These are phyloP conservation scores for Yamadazyma diospyri DNA, from an alignment of 1,139 yeast species.

Conservation along the genomic window DNA sequence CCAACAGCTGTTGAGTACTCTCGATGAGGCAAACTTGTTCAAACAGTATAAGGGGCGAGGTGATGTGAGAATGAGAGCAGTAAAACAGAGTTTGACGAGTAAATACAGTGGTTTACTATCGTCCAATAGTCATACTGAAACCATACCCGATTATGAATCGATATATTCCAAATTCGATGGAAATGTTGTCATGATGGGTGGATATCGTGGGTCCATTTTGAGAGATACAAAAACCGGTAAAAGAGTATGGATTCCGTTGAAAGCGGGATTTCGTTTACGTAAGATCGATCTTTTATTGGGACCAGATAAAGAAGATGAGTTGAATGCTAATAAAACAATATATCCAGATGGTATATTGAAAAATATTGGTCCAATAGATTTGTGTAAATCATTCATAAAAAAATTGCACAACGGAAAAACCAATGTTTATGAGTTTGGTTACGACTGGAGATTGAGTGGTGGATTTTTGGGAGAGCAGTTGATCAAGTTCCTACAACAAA, in stretches of 20 bases:
- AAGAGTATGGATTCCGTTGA: conserved; percentile 82
- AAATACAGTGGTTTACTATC: conserved; percentile 34
- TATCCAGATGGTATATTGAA: conserved; percentile 76
- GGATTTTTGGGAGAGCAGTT: conserved; percentile 50
- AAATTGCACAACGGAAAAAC: conserved; percentile 60
- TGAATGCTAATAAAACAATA: conserved; percentile 46
- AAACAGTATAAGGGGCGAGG: conserved; percentile 56
- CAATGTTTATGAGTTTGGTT: conserved; percentile 71
- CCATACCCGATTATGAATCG: conserved; percentile 22
- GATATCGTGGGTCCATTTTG: conserved; percentile 82
- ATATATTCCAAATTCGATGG: conserved; percentile 56
- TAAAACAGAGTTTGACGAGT: conserved; percentile 58
- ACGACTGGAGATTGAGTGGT: conserved; percentile 85
- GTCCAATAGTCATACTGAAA: conserved; percentile 22
- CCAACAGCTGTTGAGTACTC: conserved; percentile 56
- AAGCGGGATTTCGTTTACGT: conserved; percentile 75
- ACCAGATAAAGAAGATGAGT: conserved; percentile 62
- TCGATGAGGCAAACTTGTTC: conserved; percentile 63
- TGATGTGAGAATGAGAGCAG: conserved; percentile 65
- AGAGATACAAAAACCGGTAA: conserved; percentile 61
- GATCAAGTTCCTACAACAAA: conserved; percentile 39
- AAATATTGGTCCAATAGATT: conserved; percentile 85
- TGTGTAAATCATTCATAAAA: conserved; percentile 59
- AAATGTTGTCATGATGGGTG: conserved; percentile 77
- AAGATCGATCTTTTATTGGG: conserved; percentile 71